Evolutionary conservation across 176 grass and related monocot genomes (phyloP).

Genomic region (Hordeum marinum): DNA sequence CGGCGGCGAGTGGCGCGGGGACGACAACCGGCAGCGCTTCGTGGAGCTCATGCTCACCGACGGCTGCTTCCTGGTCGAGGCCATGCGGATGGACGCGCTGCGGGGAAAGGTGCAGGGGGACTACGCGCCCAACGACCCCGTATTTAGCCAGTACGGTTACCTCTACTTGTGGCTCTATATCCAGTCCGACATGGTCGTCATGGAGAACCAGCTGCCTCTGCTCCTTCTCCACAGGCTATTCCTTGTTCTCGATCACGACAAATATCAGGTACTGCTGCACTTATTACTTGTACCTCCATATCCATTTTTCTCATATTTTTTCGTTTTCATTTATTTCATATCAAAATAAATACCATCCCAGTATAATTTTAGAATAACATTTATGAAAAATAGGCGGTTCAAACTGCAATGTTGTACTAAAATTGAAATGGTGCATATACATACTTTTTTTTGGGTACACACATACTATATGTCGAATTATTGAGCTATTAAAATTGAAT

Average conservation of each 20-base stretch:
- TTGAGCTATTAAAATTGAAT: neutral
- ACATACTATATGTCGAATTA: neutral
- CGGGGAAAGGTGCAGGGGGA: neutral
- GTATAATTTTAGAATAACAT: too few species aligned
- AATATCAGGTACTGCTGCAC: neutral
- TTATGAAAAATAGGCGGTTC: neutral
- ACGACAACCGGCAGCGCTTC: neutral
- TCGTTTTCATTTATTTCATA: neutral
- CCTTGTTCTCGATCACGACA: neutral
- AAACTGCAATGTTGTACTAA: neutral
- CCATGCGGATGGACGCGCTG: neutral
- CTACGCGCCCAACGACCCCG: conserved; percentile 34
- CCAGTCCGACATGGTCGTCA: conserved; percentile 26
- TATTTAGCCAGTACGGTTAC: conserved; percentile 37
- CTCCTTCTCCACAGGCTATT: conserved; percentile 3
- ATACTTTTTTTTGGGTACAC: neutral
- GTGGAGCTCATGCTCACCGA: conserved; percentile 48
- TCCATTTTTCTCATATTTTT: neutral
- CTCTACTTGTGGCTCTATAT: conserved; percentile 1
- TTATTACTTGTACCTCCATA: too few species aligned
- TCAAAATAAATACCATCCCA: neutral
- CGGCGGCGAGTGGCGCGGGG: conserved; percentile 12
- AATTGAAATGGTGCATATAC: neutral
- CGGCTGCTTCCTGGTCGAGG: conserved; percentile 56
- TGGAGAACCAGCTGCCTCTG: conserved; percentile 49